Evolutionary conservation across 805 yeast genomes (phyloP), one percentile per base, ranked within the genome.

Genomic region (Pichia ethanolica): DNA sequence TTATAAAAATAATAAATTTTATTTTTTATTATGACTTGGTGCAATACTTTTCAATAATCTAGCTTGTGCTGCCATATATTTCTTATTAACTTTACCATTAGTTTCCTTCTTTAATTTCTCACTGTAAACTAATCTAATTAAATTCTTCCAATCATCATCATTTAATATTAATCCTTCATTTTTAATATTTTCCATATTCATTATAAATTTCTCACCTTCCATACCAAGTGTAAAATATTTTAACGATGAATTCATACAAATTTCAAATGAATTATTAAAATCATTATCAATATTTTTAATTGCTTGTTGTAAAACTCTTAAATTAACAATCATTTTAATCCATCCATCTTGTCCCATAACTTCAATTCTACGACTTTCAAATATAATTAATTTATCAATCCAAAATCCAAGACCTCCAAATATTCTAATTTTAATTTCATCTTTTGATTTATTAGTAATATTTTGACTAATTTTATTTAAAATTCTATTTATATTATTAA

Each of bases 251-350:
- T 45, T 47, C 36, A 53, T 35, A n/a, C 39, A 39, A 39, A 27
- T 43, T 13, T 10, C 39, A 14, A 51, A 48, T 28, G 5, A 14
- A 14, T 7, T 32, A 5, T 45, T 50, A 12, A 45, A 40, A 12
- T 51, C 56, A 44, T 36, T 37, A 44, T 51, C 73, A 35, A 83
- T 72, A 51, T 77, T 79, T 51, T 85, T 73, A 49, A 85, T 71
- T 75, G 81, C 77, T 61, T 84, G 90, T 65, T 82, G 89, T 40
- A 84, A 64, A 0, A 84, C 81, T 46, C 79, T 71, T 25, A 85
- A 78, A 60, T 84, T 84, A 56, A 79, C 69, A 51, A 78, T 67
- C 52, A 85, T 67, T 55, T 78, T 75, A 56, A 77, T 74, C 48
- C 83, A 71, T 35, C 91, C 90, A 52, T 75, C 72, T 20, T 67